Conservation (phyloP, 768 basidiomycete genomes). For the Amanita pseudoporphyria region DNA sequence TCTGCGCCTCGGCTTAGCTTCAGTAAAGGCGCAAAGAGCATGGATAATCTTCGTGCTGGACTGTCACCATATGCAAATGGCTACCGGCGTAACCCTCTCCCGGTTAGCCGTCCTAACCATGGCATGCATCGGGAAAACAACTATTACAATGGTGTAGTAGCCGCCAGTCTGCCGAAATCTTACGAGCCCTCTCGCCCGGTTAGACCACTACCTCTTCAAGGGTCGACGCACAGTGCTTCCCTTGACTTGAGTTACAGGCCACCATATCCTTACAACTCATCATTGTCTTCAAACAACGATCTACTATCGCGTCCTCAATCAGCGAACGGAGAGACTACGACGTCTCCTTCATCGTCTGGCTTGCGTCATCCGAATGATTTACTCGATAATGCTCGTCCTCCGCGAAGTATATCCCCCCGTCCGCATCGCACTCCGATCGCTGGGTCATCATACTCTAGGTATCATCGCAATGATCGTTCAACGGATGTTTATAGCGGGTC, state of each 20-base stretch:
- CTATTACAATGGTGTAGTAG: constrained; percentile 3
- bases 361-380: constrained; percentile 6
- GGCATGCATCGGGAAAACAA: not conserved
- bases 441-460: not conserved
- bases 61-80: constrained; percentile 23
- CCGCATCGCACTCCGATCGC: constrained; percentile 19
- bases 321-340: constrained; percentile 39
- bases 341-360: constrained; percentile 23
- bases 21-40: constrained; percentile 41
- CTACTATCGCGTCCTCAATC: constrained; percentile 58
- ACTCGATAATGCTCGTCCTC: constrained; percentile 16
- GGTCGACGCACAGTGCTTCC: constrained; percentile 23
- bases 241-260: constrained; percentile 21
- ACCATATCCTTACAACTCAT: constrained; percentile 11
- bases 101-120: constrained; percentile 19
- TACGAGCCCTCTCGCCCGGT: constrained; percentile 29
- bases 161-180: constrained; percentile 29
- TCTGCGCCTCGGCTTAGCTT: constrained; percentile 21
- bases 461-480: constrained; percentile 16
- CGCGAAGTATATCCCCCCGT: constrained; percentile 26
- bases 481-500: constrained; percentile 28
- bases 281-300: constrained; percentile 40
- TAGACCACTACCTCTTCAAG: constrained; percentile 34
- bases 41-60: constrained; percentile 40
- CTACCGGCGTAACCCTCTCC: constrained; percentile 26